phyloP scores from a whole-genome alignment of 331 rosid genomes.

The Dryas integrifolia region DNA sequence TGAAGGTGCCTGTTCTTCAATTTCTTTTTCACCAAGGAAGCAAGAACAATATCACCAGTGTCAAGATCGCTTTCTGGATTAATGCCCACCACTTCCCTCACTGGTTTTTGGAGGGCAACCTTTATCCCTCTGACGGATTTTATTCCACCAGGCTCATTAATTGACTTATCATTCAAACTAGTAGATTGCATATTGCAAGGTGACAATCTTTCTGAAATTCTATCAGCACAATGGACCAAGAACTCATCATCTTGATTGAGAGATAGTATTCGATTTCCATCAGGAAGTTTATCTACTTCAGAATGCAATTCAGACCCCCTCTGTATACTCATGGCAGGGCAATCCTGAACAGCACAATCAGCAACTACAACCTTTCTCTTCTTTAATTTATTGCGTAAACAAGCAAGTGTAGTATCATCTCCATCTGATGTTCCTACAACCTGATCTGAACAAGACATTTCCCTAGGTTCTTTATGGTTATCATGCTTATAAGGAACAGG shows the following conservation, averaged over 20 bases:
- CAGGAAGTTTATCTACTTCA: not conserved
- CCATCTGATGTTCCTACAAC: conserved; percentile 32
- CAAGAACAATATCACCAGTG: conserved; percentile 14
- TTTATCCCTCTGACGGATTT: not conserved
- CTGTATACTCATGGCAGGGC: conserved; percentile 13
- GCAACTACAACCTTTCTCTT: conserved; percentile 33
- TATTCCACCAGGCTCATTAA: not conserved
- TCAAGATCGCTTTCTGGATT: not conserved
- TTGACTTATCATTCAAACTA: conserved; percentile 3
- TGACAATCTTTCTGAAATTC: not conserved
- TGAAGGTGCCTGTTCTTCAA: conserved; percentile 23
- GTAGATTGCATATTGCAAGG: not conserved
- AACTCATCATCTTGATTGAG: not conserved
- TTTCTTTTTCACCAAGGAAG: conserved; percentile 17
- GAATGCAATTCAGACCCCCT: conserved; percentile 10
- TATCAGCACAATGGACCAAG: conserved; percentile 5
- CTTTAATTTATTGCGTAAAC: conserved; percentile 31
- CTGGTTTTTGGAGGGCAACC: conserved; percentile 1
- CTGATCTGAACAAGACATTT: conserved; percentile 25
- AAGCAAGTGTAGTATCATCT: conserved; percentile 39
- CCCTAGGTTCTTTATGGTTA: conserved; percentile 17
- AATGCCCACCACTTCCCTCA: not conserved
- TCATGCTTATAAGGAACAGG: not conserved
- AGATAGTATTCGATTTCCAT: conserved; percentile 5
- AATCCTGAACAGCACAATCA: conserved; percentile 9